A percentile compares a stretch with the other conserved stretches of the same genome.
These are phyloP conservation scores for Francoa sonchifolia DNA, from an alignment of 441 rosid species.

Conservation along the genomic window DNA sequence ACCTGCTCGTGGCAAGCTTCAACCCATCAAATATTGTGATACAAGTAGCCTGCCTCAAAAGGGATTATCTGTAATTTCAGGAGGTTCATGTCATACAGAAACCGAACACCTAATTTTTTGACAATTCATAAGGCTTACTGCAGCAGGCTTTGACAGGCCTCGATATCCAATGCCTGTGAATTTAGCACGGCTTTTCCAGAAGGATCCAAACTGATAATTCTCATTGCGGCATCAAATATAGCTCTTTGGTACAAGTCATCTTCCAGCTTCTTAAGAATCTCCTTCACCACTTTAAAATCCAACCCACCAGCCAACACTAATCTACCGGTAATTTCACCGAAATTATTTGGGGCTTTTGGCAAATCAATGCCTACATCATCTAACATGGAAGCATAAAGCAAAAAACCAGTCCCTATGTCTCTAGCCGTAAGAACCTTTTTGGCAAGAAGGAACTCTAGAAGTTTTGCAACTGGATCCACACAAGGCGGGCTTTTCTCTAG, in stretches of 20 bases:
- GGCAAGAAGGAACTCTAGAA: conserved; percentile 35
- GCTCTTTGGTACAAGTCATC: conserved; percentile 41
- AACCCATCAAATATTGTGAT: conserved; percentile 16
- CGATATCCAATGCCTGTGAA: conserved; percentile 47
- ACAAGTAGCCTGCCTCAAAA: conserved; percentile 24
- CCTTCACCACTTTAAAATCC: conserved; percentile 42
- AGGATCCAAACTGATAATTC: conserved; percentile 22
- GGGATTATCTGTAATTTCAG: not conserved
- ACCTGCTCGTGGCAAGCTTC: conserved; percentile 21
- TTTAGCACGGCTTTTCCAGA: conserved; percentile 31
- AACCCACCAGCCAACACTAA: conserved; percentile 37
- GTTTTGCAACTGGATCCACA: conserved; percentile 38
- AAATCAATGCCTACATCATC: conserved; percentile 79
- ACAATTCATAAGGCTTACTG: conserved; percentile 3
- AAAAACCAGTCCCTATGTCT: conserved; percentile 56
- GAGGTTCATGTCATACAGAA: conserved; percentile 6
- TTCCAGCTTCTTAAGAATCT: conserved; percentile 54
- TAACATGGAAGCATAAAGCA: conserved; percentile 54
- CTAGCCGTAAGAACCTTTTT: conserved; percentile 36
- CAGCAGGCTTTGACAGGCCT: conserved; percentile 45
- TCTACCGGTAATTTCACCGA: conserved; percentile 65
- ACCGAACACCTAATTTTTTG: not conserved
- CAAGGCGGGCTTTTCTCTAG: conserved; percentile 63
- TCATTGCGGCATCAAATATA: conserved; percentile 42
- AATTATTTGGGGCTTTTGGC: conserved; percentile 66